Percentiles rank a stretch among this genome's conserved stretches.
These are phyloP conservation scores for Cryptosporidium felis DNA, from an alignment of 169 alveolate species.

Conservation along the genomic window DNA sequence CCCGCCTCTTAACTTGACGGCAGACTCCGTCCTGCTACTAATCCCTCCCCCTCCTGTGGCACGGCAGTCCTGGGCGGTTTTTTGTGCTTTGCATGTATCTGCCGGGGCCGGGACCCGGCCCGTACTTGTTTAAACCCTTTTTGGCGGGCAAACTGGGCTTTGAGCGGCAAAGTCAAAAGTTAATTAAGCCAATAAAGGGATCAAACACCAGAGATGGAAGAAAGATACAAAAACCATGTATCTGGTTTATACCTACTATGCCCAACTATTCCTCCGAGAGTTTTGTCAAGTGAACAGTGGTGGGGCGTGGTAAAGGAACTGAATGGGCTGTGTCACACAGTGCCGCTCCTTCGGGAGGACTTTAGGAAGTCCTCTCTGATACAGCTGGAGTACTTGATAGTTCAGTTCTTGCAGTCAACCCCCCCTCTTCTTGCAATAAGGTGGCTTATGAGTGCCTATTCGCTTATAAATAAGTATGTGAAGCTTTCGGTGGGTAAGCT, in stretches of 20 bases:
- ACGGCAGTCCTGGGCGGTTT: no score
- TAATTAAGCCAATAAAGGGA: no score
- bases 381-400: slow-evolving; percentile 40
- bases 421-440: slow-evolving; percentile 42
- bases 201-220: slow-evolving; percentile 35
- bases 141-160: no score
- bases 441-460: slow-evolving; percentile 50
- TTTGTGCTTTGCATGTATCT: no score
- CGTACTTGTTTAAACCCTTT: no score
- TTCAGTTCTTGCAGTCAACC: slow-evolving; percentile 44
- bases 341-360: neutral
- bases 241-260: slow-evolving; percentile 51
- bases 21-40: no score
- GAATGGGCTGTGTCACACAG: slow-evolving; percentile 51
- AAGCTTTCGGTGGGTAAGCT: slow-evolving; percentile 28
- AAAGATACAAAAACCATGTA: slow-evolving; percentile 28
- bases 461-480: slow-evolving; percentile 31
- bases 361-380: slow-evolving; percentile 10
- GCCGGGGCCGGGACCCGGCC: no score
- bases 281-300: slow-evolving; percentile 54
- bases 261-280: slow-evolving; percentile 63
- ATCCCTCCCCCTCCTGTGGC: no score
- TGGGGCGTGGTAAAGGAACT: slow-evolving; percentile 50
- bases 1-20: no score
- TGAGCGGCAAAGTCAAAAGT: no score